Percentiles rank a stretch among this genome's conserved stretches.
Conservation (phyloP, 805 yeast genomes). For the Nakazawaea ernobii region DNA sequence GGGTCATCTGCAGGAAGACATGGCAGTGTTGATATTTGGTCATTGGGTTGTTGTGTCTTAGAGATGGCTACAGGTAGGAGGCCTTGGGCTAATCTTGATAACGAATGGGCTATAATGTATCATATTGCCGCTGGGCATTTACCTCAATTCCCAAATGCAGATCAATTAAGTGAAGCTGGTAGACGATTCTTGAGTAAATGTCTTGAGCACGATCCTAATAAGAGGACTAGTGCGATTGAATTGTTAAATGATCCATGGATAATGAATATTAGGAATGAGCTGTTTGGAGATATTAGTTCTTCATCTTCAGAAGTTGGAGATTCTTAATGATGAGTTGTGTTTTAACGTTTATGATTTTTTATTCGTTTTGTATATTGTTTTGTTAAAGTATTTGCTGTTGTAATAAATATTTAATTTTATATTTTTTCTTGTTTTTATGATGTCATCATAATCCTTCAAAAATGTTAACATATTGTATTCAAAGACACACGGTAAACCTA, state of each 20-base stretch:
- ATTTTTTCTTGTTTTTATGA: neutral
- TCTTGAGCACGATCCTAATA: slow-evolving; percentile 74
- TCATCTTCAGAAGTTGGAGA: slow-evolving; percentile 14
- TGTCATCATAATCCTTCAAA: no score
- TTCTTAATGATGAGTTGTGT: neutral
- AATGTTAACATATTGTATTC: neutral
- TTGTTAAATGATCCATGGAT: slow-evolving; percentile 89
- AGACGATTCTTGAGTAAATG: slow-evolving; percentile 65
- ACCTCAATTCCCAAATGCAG: slow-evolving; percentile 77
- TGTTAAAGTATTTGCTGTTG: neutral
- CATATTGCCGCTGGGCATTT: slow-evolving; percentile 94
- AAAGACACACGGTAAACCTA: no score
- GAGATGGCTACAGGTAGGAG: slow-evolving; percentile 96
- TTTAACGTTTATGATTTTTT: neutral
- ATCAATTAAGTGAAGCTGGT: slow-evolving; percentile 75
- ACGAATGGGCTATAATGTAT: slow-evolving; percentile 98
- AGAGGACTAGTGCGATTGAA: slow-evolving; percentile 80
- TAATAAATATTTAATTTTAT: neutral
- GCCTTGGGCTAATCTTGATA: slow-evolving; percentile 95
- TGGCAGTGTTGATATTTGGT: slow-evolving; percentile 88
- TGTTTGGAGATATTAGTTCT: slow-evolving; percentile 44
- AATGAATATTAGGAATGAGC: slow-evolving; percentile 59
- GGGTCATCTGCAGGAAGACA: slow-evolving; percentile 57
- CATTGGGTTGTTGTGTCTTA: slow-evolving; percentile 89
- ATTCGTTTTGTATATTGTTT: neutral